A percentile compares a stretch with the other conserved stretches of the same genome.
These are phyloP conservation scores for Botryotinia calthae DNA, from an alignment of 2,329 filamentous ascomycete genomes.

Conservation along the genomic window DNA sequence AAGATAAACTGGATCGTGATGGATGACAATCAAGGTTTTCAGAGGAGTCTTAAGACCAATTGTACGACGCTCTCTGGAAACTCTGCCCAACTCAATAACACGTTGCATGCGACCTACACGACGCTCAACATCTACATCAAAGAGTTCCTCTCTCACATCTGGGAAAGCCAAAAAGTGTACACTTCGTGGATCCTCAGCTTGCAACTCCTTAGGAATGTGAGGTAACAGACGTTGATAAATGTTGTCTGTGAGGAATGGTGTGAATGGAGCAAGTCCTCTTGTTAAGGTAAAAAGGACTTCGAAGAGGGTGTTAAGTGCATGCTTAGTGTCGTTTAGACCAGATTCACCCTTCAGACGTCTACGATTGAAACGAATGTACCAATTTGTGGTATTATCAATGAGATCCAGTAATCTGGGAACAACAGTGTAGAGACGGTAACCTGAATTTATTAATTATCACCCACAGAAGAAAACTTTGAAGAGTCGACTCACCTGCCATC, in stretches of 20 bases:
- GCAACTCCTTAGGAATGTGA: slow-evolving; percentile 71
- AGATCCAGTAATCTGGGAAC: slow-evolving; percentile 78
- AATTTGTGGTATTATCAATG: slow-evolving; percentile 96
- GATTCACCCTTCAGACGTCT: slow-evolving; percentile 88
- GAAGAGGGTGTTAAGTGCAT: slow-evolving; percentile 91
- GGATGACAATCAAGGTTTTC: slow-evolving; percentile 85
- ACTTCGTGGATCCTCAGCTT: slow-evolving; percentile 72
- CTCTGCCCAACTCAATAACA: slow-evolving; percentile 86
- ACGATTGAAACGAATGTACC: slow-evolving; percentile 96
- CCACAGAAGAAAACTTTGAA: neutral
- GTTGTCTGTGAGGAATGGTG: slow-evolving; percentile 90
- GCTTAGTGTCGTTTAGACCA: slow-evolving; percentile 78
- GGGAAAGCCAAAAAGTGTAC: slow-evolving; percentile 93
- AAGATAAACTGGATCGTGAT: slow-evolving; percentile 77
- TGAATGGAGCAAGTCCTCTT: slow-evolving; percentile 88
- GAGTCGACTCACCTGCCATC: slow-evolving; percentile 66
- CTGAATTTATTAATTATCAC: slow-evolving; percentile 35
- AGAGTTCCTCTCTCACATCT: slow-evolving; percentile 82
- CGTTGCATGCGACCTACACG: slow-evolving; percentile 89
- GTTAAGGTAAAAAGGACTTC: slow-evolving; percentile 89
- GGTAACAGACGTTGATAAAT: slow-evolving; percentile 84
- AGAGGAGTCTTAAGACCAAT: slow-evolving; percentile 89
- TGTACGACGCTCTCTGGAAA: slow-evolving; percentile 79
- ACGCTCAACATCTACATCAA: slow-evolving; percentile 81
- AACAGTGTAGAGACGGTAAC: slow-evolving; percentile 83